Evolutionary conservation across 1,139 yeast species (phyloP).

Genomic region (Suhomyces coccinellae): DNA sequence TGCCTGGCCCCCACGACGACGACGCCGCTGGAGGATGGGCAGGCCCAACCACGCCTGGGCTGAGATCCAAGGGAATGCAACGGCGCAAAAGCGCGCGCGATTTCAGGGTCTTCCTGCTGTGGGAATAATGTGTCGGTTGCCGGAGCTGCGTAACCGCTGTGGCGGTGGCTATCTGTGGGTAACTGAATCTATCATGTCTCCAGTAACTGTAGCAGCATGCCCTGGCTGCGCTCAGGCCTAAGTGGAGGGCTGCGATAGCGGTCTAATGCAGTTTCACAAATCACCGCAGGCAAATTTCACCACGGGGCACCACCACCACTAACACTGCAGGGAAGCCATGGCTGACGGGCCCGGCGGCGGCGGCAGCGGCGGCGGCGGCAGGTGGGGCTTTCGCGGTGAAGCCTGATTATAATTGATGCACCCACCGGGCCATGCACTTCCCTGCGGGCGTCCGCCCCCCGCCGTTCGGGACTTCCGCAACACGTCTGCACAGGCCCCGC

Average conservation of each 20-base stretch:
- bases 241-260: too few relatives aligned
- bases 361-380: neutral
- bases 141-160: constrained; percentile 1
- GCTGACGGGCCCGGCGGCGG: neutral
- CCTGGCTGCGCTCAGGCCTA: too few relatives aligned
- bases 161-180: neutral
- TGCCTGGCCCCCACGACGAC: too few relatives aligned
- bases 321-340: neutral
- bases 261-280: too few relatives aligned
- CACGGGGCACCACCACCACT: neutral
- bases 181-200: neutral
- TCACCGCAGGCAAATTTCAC: too few relatives aligned
- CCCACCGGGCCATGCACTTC: neutral
- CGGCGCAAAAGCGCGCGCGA: constrained; percentile 1
- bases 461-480: too few relatives aligned
- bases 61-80: neutral
- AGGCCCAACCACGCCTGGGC: neutral
- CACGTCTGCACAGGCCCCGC: too few relatives aligned
- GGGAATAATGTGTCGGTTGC: neutral
- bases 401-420: neutral
- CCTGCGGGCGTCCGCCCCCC: neutral
- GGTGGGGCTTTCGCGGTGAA: neutral
- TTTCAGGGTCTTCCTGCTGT: constrained; percentile 1
- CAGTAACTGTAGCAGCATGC: neutral
- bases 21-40: neutral